phyloP scores from a whole-genome alignment of 805 yeast species.

The Trichomonascus vanleenenianus region DNA sequence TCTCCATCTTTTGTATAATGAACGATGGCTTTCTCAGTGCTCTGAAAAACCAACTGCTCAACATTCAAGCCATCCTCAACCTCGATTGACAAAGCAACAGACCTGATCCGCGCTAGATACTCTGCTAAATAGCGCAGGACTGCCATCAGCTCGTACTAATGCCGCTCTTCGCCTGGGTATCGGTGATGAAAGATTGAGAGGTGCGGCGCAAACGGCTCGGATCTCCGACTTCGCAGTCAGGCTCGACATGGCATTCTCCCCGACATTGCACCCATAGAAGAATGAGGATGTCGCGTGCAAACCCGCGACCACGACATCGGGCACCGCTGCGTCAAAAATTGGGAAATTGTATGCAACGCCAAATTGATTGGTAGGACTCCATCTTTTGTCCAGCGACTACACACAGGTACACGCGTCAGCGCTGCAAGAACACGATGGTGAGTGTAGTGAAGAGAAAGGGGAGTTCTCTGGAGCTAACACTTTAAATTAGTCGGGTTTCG shows the following conservation, averaged over 20 bases:
- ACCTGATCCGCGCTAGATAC: constrained; percentile 16
- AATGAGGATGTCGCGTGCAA: too few species aligned
- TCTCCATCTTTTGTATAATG: constrained; percentile 10
- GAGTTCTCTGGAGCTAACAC: not conserved
- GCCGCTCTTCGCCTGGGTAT: not conserved
- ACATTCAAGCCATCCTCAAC: constrained; percentile 8
- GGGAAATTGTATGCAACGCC: too few species aligned
- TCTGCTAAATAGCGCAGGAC: constrained; percentile 21
- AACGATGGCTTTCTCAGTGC: constrained; percentile 9
- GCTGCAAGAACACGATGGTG: not conserved
- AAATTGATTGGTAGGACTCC: too few species aligned
- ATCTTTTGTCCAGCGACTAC: too few species aligned
- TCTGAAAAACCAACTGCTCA: constrained; percentile 9
- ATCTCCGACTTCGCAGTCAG: too few species aligned
- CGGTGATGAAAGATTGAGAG: not conserved
- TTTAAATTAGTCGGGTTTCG: constrained; percentile 49
- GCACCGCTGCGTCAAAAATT: too few species aligned
- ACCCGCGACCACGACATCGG: too few species aligned
- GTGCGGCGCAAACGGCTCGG: too few species aligned
- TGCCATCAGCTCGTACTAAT: too few species aligned
- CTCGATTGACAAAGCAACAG: constrained; percentile 15
- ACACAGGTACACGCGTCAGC: too few species aligned
- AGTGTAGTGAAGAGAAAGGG: not conserved
- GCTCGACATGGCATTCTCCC: too few species aligned
- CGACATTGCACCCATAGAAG: too few species aligned